phyloP scores from a whole-genome alignment of 1,139 yeast genomes.

The Chernovozyma sophiae-reginae region DNA sequence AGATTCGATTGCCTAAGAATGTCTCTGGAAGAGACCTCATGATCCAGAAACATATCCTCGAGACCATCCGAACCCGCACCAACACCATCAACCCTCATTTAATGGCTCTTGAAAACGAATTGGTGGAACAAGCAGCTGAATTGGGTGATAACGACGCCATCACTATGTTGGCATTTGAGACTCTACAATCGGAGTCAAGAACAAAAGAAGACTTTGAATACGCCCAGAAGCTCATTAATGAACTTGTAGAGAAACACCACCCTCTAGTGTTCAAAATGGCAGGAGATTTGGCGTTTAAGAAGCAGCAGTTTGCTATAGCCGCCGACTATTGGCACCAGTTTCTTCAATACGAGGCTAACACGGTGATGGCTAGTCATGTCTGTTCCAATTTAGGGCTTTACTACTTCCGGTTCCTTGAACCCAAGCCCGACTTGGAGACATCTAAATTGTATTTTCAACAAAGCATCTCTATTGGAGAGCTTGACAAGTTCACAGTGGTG shows the following conservation, averaged over 20 bases:
- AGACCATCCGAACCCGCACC: constrained; percentile 57
- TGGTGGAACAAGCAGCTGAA: constrained; percentile 81
- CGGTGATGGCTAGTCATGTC: constrained; percentile 69
- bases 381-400: constrained; percentile 67
- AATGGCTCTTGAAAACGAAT: constrained; percentile 59
- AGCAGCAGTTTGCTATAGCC: constrained; percentile 46
- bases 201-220: constrained; percentile 52
- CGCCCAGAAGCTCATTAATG: constrained; percentile 59
- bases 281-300: constrained; percentile 63
- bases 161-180: constrained; percentile 63
- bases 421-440: constrained; percentile 43
- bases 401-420: constrained; percentile 38
- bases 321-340: constrained; percentile 59
- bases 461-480: constrained; percentile 55
- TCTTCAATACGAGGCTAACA: constrained; percentile 48
- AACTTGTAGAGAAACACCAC: constrained; percentile 59
- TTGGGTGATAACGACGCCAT: constrained; percentile 80
- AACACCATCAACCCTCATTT: constrained; percentile 54
- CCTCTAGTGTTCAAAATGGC: constrained; percentile 69
- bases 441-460: constrained; percentile 61
- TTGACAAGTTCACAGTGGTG: constrained; percentile 52
- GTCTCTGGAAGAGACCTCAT: constrained; percentile 57
- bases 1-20: constrained; percentile 37
- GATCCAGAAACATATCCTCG: constrained; percentile 63
- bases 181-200: constrained; percentile 29